Conservation (phyloP, 1,284 basidiomycete genomes). For the Leucoagaricus sp. region DNA sequence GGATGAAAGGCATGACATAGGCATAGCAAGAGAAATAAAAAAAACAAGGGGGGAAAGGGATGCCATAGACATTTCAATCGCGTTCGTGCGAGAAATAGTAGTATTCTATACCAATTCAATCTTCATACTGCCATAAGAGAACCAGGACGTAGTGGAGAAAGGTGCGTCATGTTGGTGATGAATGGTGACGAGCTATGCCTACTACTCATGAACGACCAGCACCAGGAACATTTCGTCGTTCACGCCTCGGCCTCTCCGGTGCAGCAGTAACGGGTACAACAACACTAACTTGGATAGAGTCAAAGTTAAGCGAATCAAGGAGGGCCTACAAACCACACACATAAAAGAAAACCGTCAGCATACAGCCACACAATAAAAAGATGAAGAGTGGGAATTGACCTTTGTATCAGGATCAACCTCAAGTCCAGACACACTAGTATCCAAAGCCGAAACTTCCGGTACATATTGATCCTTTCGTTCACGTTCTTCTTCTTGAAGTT, state of each 20-base stretch:
- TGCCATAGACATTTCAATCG: no score
- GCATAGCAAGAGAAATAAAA: no score
- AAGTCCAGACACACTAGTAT: constrained; percentile 72
- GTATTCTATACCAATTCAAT: no score
- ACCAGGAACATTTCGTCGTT: constrained; percentile 84
- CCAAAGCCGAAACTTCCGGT: constrained; percentile 93
- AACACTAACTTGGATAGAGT: constrained; percentile 78
- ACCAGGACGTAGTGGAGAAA: no score
- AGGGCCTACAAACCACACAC: constrained; percentile 66
- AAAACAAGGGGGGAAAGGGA: no score
- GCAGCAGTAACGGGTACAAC: constrained; percentile 66
- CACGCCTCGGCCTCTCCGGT: constrained; percentile 75
- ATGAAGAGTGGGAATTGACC: constrained; percentile 31
- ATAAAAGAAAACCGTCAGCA: background rate
- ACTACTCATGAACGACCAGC: constrained; percentile 47
- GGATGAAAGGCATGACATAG: no score
- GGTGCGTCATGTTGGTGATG: no score
- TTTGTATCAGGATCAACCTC: constrained; percentile 93
- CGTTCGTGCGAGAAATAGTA: no score
- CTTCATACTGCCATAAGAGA: no score
- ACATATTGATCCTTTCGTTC: constrained; percentile 99
- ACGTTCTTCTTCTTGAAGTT: constrained; percentile 99
- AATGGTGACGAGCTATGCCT: no score
- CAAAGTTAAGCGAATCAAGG: constrained; percentile 89
- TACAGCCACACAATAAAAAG: constrained; percentile 35